Conservation (phyloP, 768 basidiomycete genomes). For the Leccinum obscurum region DNA sequence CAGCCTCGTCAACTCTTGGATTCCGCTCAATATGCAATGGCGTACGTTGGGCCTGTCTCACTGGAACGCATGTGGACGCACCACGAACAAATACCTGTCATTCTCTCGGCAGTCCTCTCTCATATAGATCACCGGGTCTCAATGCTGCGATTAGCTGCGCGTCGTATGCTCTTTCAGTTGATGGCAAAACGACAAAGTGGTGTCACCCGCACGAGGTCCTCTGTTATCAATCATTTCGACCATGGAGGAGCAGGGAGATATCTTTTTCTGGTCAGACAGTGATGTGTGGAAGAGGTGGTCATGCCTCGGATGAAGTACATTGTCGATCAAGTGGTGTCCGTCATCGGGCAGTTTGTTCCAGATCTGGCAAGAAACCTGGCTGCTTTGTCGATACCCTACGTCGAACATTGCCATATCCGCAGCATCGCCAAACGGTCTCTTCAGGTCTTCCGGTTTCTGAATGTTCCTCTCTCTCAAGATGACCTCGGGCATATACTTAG, state of each 20-base stretch:
- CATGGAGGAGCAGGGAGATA: constrained; percentile 59
- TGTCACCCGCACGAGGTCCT: constrained; percentile 44
- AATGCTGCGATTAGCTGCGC: constrained; percentile 69
- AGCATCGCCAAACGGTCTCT: constrained; percentile 87
- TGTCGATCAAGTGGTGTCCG: constrained; percentile 60
- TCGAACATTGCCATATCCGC: constrained; percentile 84
- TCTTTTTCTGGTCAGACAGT: constrained; percentile 71
- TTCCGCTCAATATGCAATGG: constrained; percentile 84
- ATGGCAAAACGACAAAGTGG: constrained; percentile 58
- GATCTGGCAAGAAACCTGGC: constrained; percentile 69
- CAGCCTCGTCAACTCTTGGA: constrained; percentile 71
- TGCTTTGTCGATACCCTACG: constrained; percentile 77
- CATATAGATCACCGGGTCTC: constrained; percentile 78
- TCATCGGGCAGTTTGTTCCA: constrained; percentile 72
- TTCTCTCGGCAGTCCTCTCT: constrained; percentile 78
- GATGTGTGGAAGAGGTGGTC: constrained; percentile 50
- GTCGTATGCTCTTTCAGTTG: constrained; percentile 81
- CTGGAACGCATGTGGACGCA: constrained; percentile 77
- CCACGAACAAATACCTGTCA: constrained; percentile 62
- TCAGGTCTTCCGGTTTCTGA: constrained; percentile 83
- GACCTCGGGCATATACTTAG: constrained; percentile 81
- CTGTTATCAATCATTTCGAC: constrained; percentile 52
- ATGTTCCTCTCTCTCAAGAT: constrained; percentile 65
- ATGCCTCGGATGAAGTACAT: constrained; percentile 70
- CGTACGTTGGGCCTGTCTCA: constrained; percentile 78